Evolutionary conservation across 1,284 basidiomycete genomes (phyloP), one percentile per base, ranked within the genome.

Genomic region (Ustilago trichophora): DNA sequence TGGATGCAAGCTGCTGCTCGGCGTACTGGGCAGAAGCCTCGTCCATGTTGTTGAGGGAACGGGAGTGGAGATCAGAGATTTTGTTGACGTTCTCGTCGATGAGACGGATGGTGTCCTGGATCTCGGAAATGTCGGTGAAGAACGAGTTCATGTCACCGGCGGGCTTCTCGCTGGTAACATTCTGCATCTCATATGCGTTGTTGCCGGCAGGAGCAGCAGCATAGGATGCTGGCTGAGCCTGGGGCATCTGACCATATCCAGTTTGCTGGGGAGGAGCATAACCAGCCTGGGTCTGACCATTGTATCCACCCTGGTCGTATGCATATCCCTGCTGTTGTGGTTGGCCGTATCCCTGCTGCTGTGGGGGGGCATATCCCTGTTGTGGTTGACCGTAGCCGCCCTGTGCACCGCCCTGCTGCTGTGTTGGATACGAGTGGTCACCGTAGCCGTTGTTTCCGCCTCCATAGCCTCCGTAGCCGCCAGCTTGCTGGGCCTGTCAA

Each of bases 1-100:
- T 55, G 13, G 33, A 22, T 24, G 60, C 62, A 10, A 81, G 66
- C 43, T 81, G 73, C 48, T 72, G 65, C 35, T 81, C 75, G 34
- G 79, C 79, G 33, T 75, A 70, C 49, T 72, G 68, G 24, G 77
- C 75, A n/a, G 76, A 73, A 9, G 75, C 72, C 57, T 80, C 79
- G 50, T 80, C 79, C 57, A 80, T 75, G 68, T 79, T 79, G 72
- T 81, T 80, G 38, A 81, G 73, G 34, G 70, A 72, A 25, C 76
- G 69, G 34, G 78, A 78, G 69, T 81, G 79, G 16, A 80, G 67
- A 21, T 80, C 79, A 8, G 77, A 72, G 50, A 81, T 78, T 40
- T 68, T 70, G 53, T 75, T 76, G 58, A 81, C 63, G 48, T 79
- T 78, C 24, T 77, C 67, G 24, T 81, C 79, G 31, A 81, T 80